These are phyloP conservation scores for Yamadazyma sp. DNA, from an alignment of 805 yeast genomes.

Conservation along the genomic window DNA sequence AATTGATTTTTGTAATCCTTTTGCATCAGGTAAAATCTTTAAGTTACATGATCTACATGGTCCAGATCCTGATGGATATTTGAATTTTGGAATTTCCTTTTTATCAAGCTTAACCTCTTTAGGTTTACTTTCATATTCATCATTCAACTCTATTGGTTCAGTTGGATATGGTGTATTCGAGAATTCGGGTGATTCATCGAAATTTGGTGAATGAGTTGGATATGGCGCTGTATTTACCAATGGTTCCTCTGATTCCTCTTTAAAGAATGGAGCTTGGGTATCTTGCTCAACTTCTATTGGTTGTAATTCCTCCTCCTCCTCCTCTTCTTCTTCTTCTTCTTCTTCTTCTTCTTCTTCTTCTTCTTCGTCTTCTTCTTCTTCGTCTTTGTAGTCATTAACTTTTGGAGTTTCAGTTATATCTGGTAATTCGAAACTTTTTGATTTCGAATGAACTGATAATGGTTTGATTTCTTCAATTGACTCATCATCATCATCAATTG, in stretches of 20 bases:
- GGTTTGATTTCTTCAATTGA: conserved; percentile 20
- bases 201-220: neutral
- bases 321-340: no score
- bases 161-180: neutral
- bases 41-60: conserved; percentile 75
- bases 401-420: conserved; percentile 12
- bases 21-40: conserved; percentile 42
- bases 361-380: neutral
- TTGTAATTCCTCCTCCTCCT: no score
- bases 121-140: neutral
- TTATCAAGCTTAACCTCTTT: conserved; percentile 3
- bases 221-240: neutral
- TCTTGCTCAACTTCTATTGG: no score
- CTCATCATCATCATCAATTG: conserved; percentile 1
- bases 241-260: no score
- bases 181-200: neutral
- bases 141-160: neutral
- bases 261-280: no score
- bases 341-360: no score
- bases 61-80: conserved; percentile 61
- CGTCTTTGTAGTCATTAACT: neutral
- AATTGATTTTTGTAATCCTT: conserved; percentile 54
- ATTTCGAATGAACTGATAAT: conserved; percentile 17
- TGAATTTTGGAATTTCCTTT: conserved; percentile 9
- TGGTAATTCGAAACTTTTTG: conserved; percentile 10